Evolutionary conservation across 106 monocot species (phyloP), one percentile per base, ranked within the genome.

Genomic region (Allium fistulosum): DNA sequence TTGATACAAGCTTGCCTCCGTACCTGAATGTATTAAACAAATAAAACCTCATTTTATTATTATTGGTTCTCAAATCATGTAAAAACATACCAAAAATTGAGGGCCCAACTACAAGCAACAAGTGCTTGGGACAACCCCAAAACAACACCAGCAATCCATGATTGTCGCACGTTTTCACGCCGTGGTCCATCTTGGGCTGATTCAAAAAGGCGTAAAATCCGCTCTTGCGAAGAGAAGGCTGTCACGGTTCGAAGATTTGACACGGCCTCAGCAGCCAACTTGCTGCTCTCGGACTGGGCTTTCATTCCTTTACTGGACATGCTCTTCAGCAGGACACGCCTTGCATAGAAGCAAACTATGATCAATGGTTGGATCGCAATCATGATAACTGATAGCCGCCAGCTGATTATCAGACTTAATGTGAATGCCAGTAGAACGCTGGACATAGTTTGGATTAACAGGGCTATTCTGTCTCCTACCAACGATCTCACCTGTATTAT

Each of bases 381-480:
- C 72, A 79, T 74, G 11, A 79, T 58, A 0, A 70, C 2, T 0
- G 79, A 73, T 17, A 79, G 26, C 4, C 74, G 68, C 79, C 79
- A 79, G 0, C 69, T 49, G 1, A 74, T 52, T 15, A 74, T 22
- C 7, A 74, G 37, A 16, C 79, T 69, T 27, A 74, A 28, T 4
- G 58, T 74, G 57, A 37, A 74, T 2, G 79, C 62, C 4, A 74
- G 18, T 2, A 48, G 2, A 17, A 79, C 69, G 8, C 58, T 37
- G 0, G 79, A 74, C 18, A 74, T 48, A 3, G 69, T 59, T 13
- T 74, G 79, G 7, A 79, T 53, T 9, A 74, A 22, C 11, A 74
- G 63, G 17, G 79, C 28, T 74, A 74, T 74, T 11, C 74, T 61
- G 59, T 79, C 79, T 28, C 79, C 79, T 16, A 79, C 79, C 16